phyloP scores from a whole-genome alignment of 257 asterid species.

The Misopates orontium region DNA sequence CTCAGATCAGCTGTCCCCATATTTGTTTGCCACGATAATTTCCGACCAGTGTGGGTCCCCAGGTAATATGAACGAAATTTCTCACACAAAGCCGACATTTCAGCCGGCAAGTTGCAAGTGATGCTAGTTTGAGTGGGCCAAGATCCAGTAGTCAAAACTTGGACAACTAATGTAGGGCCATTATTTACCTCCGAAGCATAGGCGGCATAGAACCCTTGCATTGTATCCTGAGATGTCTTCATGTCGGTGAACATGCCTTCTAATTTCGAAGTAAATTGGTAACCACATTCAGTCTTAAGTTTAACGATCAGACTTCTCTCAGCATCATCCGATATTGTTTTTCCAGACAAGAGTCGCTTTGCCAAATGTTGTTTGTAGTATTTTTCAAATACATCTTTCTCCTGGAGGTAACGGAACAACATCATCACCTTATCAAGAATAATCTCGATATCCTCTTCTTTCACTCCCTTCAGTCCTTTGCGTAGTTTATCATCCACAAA shows the following conservation, averaged over 20 bases:
- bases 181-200: constrained; percentile 56
- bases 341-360: constrained; percentile 78
- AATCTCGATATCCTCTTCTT: constrained; percentile 80
- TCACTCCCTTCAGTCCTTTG: constrained; percentile 77
- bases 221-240: constrained; percentile 90
- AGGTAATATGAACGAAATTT: constrained; percentile 78
- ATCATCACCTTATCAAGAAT: constrained; percentile 92
- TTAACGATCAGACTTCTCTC: constrained; percentile 84
- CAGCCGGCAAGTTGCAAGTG: constrained; percentile 74
- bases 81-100: constrained; percentile 65
- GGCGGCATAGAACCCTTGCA: constrained; percentile 77
- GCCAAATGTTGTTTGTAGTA: constrained; percentile 94
- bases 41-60: constrained; percentile 85
- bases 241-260: constrained; percentile 96
- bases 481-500: constrained; percentile 85
- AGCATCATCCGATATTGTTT: constrained; percentile 88
- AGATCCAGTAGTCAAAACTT: constrained; percentile 81
- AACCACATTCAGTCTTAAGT: constrained; percentile 88
- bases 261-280: constrained; percentile 81
- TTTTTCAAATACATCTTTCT: constrained; percentile 88
- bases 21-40: constrained; percentile 83
- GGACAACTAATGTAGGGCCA: constrained; percentile 72
- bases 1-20: constrained; percentile 90
- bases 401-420: constrained; percentile 89
- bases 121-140: constrained; percentile 84